phyloP scores from a whole-genome alignment of 306 rosid genomes.

The Rosa persica region DNA sequence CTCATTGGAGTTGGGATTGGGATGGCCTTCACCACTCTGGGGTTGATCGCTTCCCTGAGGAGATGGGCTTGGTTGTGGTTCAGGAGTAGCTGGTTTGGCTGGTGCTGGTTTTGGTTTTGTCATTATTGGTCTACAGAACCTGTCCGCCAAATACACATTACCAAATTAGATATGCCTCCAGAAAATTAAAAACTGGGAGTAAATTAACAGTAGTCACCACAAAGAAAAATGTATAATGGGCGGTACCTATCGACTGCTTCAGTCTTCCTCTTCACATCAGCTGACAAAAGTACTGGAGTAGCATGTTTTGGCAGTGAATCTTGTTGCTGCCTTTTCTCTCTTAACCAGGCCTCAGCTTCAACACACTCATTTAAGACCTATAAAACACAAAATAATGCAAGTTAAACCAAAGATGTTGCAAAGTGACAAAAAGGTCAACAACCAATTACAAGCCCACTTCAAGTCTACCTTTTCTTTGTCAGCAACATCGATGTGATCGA shows the following conservation, averaged over 20 bases:
- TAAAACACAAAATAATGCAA: background rate
- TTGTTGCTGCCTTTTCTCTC: slow-evolving; percentile 78
- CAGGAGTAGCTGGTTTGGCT: slow-evolving; percentile 61
- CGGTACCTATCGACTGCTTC: slow-evolving; percentile 79
- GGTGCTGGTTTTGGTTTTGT: slow-evolving; percentile 75
- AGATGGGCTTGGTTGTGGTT: slow-evolving; percentile 53
- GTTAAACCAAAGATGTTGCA: background rate
- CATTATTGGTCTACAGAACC: slow-evolving; percentile 88
- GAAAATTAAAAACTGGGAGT: background rate
- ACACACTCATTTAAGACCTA: slow-evolving; percentile 80
- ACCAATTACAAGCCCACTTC: background rate
- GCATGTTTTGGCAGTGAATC: slow-evolving; percentile 75
- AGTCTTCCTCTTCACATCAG: slow-evolving; percentile 82
- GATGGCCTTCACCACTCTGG: slow-evolving; percentile 41
- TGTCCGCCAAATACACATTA: slow-evolving; percentile 9
- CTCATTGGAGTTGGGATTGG: slow-evolving; percentile 23
- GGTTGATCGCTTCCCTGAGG: slow-evolving; percentile 47
- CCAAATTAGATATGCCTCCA: background rate
- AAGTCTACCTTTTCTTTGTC: slow-evolving; percentile 72
- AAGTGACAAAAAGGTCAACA: too few relatives aligned
- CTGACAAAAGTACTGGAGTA: slow-evolving; percentile 61
- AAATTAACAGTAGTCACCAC: background rate
- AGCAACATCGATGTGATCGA: slow-evolving; percentile 76
- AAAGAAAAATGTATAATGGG: background rate
- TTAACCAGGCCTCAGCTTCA: slow-evolving; percentile 88